phyloP scores from a whole-genome alignment of 768 basidiomycete species.

The Collybiopsis luxurians region DNA sequence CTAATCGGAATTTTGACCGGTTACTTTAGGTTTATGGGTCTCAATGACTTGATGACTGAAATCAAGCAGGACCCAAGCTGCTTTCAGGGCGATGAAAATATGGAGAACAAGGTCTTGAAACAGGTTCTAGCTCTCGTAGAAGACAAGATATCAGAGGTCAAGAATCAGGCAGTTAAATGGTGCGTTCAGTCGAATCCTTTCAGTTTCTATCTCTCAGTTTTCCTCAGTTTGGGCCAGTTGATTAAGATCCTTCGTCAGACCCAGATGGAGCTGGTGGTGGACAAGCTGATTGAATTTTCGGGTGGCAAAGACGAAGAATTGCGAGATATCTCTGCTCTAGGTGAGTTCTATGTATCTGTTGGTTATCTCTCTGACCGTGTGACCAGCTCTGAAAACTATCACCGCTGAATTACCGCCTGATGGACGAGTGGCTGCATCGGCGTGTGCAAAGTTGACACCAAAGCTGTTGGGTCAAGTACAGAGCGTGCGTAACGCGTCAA shows the following conservation, averaged over 20 bases:
- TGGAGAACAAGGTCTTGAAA: slow-evolving; percentile 81
- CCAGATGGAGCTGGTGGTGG: slow-evolving; percentile 84
- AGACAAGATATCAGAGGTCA: slow-evolving; percentile 97
- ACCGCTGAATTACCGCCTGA: slow-evolving; percentile 86
- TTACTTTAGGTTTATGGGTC: slow-evolving; percentile 84
- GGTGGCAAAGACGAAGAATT: slow-evolving; percentile 88
- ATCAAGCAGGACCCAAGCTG: slow-evolving; percentile 73
- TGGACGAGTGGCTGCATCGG: slow-evolving; percentile 73
- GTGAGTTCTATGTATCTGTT: slow-evolving; percentile 38
- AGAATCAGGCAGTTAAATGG: slow-evolving; percentile 98
- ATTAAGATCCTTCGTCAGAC: slow-evolving; percentile 84
- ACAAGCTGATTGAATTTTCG: slow-evolving; percentile 85
- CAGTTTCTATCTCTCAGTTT: background rate
- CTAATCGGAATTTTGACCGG: slow-evolving; percentile 15
- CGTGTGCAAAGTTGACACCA: slow-evolving; percentile 82
- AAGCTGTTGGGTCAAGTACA: slow-evolving; percentile 78
- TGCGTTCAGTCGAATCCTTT: slow-evolving; percentile 26
- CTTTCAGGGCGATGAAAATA: slow-evolving; percentile 80
- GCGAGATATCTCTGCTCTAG: slow-evolving; percentile 90
- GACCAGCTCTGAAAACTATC: slow-evolving; percentile 88
- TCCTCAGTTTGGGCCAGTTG: slow-evolving; percentile 78
- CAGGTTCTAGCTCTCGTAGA: slow-evolving; percentile 85
- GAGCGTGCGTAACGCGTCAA: slow-evolving; percentile 48
- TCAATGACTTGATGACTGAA: slow-evolving; percentile 91
- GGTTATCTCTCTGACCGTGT: background rate